A percentile compares a stretch with the other conserved stretches of the same genome.
phyloP scores from a whole-genome alignment of 2,329 filamentous ascomycete species.

The Gnomoniopsis sp. region DNA sequence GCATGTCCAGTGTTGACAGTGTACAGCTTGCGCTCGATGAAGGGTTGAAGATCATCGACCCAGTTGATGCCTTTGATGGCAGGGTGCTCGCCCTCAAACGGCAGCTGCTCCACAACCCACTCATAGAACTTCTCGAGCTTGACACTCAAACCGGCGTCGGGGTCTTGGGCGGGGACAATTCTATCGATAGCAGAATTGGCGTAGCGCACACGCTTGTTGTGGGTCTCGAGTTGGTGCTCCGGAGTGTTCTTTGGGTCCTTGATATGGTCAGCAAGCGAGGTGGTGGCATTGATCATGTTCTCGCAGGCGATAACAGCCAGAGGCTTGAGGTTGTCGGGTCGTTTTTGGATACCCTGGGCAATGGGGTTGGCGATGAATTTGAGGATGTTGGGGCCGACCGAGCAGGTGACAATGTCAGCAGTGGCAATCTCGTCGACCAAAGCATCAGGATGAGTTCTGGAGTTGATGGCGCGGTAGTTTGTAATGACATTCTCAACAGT shows the following conservation, averaged over 20 bases:
- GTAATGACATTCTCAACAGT: constrained; percentile 79
- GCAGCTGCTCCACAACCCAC: constrained; percentile 90
- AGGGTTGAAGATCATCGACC: constrained; percentile 87
- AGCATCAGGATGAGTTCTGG: constrained; percentile 76
- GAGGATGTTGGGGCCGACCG: constrained; percentile 92
- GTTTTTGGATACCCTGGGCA: constrained; percentile 84
- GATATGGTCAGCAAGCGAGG: constrained; percentile 80
- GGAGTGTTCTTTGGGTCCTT: constrained; percentile 70
- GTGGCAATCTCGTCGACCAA: constrained; percentile 81
- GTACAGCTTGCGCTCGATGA: constrained; percentile 99
- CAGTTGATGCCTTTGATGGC: constrained; percentile 86
- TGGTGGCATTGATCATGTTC: constrained; percentile 93
- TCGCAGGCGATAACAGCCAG: constrained; percentile 95
- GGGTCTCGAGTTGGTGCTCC: constrained; percentile 61
- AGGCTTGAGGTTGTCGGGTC: constrained; percentile 61
- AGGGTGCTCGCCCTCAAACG: constrained; percentile 72
- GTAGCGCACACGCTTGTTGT: constrained; percentile 76
- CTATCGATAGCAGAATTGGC: constrained; percentile 98
- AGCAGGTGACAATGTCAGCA: constrained; percentile 91
- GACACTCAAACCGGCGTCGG: constrained; percentile 78
- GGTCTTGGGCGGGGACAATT: constrained; percentile 88
- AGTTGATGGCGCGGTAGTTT: constrained; percentile 97
- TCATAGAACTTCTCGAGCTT: constrained; percentile 98
- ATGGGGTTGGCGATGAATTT: constrained; percentile 96
- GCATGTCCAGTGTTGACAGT: constrained; percentile 99